These are phyloP conservation scores for sorghum (Sorghum bicolor) DNA, from an alignment of 176 grass and related monocot genomes.

Conservation along the genomic window DNA sequence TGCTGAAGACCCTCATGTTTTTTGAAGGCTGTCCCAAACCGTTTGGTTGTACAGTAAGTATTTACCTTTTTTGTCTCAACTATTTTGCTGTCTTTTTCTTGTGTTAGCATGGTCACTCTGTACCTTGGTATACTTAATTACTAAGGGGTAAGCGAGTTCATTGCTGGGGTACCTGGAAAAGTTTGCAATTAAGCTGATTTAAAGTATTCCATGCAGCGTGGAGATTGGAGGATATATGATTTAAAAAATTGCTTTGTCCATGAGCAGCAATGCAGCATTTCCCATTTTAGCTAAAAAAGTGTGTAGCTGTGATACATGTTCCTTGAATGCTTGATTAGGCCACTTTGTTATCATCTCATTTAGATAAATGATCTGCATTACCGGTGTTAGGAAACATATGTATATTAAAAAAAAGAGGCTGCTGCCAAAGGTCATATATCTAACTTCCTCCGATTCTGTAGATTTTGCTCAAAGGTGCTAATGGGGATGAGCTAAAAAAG, in stretches of 20 bases:
- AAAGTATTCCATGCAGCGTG: neutral
- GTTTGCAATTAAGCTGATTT: neutral
- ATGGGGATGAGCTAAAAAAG: conserved; percentile 86
- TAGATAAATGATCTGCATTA: neutral
- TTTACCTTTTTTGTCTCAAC: conserved; percentile 23
- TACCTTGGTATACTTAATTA: neutral
- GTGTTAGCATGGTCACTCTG: neutral
- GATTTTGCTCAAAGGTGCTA: conserved; percentile 91
- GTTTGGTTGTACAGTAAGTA: conserved; percentile 96
- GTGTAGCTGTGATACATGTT: neutral
- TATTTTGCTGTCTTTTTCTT: neutral
- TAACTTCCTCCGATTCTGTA: conserved; percentile 41
- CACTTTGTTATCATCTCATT: neutral
- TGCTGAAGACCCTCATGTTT: conserved; percentile 95
- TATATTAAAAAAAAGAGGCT: neutral
- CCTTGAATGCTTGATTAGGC: neutral
- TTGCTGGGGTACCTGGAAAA: neutral
- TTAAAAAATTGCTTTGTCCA: neutral
- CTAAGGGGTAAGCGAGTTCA: neutral
- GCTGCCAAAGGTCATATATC: neutral
- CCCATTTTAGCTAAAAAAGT: conserved; percentile 1
- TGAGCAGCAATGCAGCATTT: neutral
- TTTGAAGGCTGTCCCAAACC: conserved; percentile 94
- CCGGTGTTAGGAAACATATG: neutral
- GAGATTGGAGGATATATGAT: neutral